Conservation (phyloP, 495 filamentous ascomycete genomes). For the Rostrohypoxylon terebratum region DNA sequence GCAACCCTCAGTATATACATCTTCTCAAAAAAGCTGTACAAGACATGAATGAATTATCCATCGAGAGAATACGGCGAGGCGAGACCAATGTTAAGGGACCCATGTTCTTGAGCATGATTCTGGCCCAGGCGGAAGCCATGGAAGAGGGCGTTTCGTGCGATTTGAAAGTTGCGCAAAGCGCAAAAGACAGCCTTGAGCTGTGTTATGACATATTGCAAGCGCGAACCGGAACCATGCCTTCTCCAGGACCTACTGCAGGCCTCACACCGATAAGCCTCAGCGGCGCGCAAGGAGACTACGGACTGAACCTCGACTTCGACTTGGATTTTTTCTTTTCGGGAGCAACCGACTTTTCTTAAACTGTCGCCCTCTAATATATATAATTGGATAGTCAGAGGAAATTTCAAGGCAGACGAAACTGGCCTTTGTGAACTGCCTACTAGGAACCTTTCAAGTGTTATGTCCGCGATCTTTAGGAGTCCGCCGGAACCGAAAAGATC, state of each 20-base stretch:
- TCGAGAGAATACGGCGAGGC: constrained; percentile 57
- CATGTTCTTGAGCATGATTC: constrained; percentile 59
- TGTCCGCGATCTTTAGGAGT: background rate
- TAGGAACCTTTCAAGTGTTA: background rate
- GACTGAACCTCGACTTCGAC: constrained; percentile 38
- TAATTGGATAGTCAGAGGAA: background rate
- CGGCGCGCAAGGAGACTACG: constrained; percentile 31
- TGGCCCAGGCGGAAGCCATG: constrained; percentile 56
- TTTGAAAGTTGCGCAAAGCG: constrained; percentile 40
- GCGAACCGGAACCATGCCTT: constrained; percentile 17
- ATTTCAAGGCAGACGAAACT: background rate
- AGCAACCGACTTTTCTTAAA: constrained; percentile 3
- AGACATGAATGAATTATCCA: constrained; percentile 49
- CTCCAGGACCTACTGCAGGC: constrained; percentile 14
- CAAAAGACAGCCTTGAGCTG: constrained; percentile 47
- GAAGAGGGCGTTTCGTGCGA: constrained; percentile 43
- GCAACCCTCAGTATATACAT: constrained; percentile 38
- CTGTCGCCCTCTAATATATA: background rate
- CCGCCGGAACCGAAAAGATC: background rate
- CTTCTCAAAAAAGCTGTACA: constrained; percentile 54
- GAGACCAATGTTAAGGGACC: constrained; percentile 66
- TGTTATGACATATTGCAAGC: constrained; percentile 47
- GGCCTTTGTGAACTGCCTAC: background rate
- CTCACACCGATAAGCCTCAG: constrained; percentile 33
- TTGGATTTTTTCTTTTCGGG: constrained; percentile 44